These are phyloP conservation scores for Adenanthera pavonina DNA, from an alignment of 306 rosid species.

Conservation along the genomic window DNA sequence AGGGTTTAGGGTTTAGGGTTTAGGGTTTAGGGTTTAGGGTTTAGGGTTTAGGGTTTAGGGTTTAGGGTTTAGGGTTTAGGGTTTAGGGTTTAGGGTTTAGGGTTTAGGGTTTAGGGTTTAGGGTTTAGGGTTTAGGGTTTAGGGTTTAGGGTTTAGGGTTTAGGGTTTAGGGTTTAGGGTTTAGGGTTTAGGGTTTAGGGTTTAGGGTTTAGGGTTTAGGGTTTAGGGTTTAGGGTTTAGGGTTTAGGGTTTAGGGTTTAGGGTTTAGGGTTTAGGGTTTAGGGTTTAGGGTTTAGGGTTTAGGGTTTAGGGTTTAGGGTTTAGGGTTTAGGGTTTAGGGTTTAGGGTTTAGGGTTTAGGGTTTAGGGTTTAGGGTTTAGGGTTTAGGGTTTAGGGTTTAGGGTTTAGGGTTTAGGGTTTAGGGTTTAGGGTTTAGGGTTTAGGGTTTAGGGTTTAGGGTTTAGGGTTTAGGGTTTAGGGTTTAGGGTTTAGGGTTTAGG, in stretches of 20 bases:
- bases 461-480: too few relatives aligned
- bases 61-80: constrained; percentile 14
- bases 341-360: neutral
- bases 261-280: constrained; percentile 13
- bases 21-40: constrained; percentile 29
- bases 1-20: constrained; percentile 29
- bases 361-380: neutral
- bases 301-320: neutral
- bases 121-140: neutral
- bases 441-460: too few relatives aligned
- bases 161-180: too few relatives aligned
- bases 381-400: neutral
- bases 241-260: constrained; percentile 12
- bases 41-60: constrained; percentile 28
- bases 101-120: neutral
- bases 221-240: constrained; percentile 24
- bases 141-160: too few relatives aligned
- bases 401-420: neutral
- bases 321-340: neutral
- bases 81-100: constrained; percentile 17
- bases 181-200: constrained; percentile 17
- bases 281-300: neutral
- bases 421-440: neutral
- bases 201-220: constrained; percentile 30
- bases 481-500: too few relatives aligned